Evolutionary conservation across 2,329 filamentous ascomycete genomes (phyloP), one percentile per base, ranked within the genome.

Genomic region (Aspergillus flavus): DNA sequence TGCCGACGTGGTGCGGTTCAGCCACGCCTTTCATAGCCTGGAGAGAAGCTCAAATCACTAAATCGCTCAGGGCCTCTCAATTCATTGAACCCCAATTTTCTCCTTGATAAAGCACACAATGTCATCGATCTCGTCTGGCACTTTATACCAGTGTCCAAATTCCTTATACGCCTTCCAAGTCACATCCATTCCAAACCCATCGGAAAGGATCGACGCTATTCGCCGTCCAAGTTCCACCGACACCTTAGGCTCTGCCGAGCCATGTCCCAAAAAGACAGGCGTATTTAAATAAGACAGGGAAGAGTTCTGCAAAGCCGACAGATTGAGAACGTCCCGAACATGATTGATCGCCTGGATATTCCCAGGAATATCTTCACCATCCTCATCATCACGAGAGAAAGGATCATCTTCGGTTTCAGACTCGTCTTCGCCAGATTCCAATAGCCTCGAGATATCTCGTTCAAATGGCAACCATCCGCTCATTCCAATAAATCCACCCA

Each of bases 51-150:
- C n/a, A 21, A 21, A 21, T 21, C n/a, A 21, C n/a, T 21, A 21
- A 1, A 21, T 21, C n/a, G n/a, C 45, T 48, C 11, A 4, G 11
- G 21, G 21, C 16, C 2, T 12, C 53, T 19, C 39, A 19, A 50
- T 11, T 26, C 7, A 46, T 16, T 61, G 60, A 30, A 70, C 45
- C 10, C 61, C 59, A 61, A 64, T 54, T 36, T 70, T 72, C 21
- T 64, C 59, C 34, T 66, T 54, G 34, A 75, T 60, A 58, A 81
- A 82, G 0, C 68, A 53, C 9, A 78, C 66, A 56, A 84, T 78
- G 68, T 84, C 81, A 65, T 85, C 79, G 62, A 83, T 79, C 65
- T 83, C 79, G 52, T 84, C 79, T 0, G 81, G 81, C 16, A 82
- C 72, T 62, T 79, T 82, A 64, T 83, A 83, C 81, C 83, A 84